Percentiles rank a stretch among this genome's conserved stretches.
Conservation (phyloP, 371 early-diverging fungal genomes). For the Mortierella sp. region DNA sequence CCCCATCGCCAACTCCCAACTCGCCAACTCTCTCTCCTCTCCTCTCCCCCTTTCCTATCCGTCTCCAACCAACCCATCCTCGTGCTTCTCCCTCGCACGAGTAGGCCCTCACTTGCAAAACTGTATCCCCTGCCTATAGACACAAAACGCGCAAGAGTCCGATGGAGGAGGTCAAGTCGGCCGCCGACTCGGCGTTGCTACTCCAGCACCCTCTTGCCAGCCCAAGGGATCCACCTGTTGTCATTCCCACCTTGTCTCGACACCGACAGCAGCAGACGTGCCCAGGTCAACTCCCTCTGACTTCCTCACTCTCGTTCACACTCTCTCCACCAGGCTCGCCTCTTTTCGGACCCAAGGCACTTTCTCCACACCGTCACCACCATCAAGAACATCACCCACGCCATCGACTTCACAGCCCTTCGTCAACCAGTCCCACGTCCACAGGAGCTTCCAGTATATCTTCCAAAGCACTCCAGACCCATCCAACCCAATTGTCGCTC, state of each 20-base stretch:
- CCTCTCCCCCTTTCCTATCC: neutral
- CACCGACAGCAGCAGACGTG: constrained; percentile 28
- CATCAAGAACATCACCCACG: no score
- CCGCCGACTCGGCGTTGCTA: constrained; percentile 26
- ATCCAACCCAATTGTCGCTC: constrained; percentile 25
- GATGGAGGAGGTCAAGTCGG: constrained; percentile 30
- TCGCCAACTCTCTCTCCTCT: neutral
- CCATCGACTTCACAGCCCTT: constrained; percentile 15
- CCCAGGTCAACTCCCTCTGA: constrained; percentile 27
- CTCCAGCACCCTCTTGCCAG: constrained; percentile 50
- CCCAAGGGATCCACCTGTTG: constrained; percentile 47
- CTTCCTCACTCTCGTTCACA: constrained; percentile 29
- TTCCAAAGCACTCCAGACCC: constrained; percentile 21
- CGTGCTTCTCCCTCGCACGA: constrained; percentile 4
- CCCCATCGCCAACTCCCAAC: no score
- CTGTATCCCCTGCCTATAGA: constrained; percentile 7
- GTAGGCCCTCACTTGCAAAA: neutral
- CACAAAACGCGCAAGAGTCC: constrained; percentile 6
- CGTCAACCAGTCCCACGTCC: constrained; percentile 5
- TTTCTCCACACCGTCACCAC: constrained; percentile 8
- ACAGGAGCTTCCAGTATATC: constrained; percentile 17
- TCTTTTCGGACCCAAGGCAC: constrained; percentile 6
- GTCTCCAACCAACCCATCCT: neutral
- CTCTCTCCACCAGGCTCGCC: constrained; percentile 49
- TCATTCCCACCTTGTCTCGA: constrained; percentile 38